Percentiles rank a stretch among this genome's conserved stretches.
Evolutionary conservation across 257 asterid species (phyloP).

Genomic region (Solanum etuberosum): DNA sequence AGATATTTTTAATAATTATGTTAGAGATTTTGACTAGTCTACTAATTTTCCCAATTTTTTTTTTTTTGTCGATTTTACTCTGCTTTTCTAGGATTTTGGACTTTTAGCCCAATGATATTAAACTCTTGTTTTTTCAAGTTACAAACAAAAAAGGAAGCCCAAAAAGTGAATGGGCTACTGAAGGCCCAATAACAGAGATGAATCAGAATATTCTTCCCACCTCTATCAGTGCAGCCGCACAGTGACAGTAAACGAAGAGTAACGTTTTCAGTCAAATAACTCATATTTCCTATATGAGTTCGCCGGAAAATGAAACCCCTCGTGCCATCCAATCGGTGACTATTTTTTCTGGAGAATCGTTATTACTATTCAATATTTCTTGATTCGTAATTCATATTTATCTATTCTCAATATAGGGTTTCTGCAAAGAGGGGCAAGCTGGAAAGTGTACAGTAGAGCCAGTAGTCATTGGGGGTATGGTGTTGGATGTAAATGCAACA

Average conservation of each 20-base stretch:
- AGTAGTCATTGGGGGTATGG: slow-evolving; percentile 92
- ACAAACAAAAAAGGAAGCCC: neutral
- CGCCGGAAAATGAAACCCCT: neutral
- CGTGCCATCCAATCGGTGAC: neutral
- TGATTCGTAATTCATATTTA: neutral
- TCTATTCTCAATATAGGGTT: neutral
- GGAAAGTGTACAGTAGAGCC: slow-evolving; percentile 13
- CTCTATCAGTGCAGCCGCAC: neutral
- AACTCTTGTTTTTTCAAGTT: neutral
- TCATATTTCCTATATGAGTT: neutral
- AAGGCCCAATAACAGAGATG: neutral
- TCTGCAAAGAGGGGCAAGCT: neutral
- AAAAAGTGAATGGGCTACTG: neutral
- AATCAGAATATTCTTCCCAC: neutral
- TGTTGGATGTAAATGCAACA: slow-evolving; percentile 69
- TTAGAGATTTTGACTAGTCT: no score
- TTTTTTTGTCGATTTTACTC: neutral
- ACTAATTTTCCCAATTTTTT: no score
- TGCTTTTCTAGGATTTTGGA: neutral
- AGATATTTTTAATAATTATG: no score
- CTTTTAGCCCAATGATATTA: neutral
- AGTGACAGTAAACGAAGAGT: neutral
- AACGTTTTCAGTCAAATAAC: neutral
- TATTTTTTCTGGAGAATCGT: neutral
- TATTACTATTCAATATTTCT: neutral